Evolutionary conservation across 176 grass and related monocot species (phyloP).

Genomic region (Tuctoria greenei): DNA sequence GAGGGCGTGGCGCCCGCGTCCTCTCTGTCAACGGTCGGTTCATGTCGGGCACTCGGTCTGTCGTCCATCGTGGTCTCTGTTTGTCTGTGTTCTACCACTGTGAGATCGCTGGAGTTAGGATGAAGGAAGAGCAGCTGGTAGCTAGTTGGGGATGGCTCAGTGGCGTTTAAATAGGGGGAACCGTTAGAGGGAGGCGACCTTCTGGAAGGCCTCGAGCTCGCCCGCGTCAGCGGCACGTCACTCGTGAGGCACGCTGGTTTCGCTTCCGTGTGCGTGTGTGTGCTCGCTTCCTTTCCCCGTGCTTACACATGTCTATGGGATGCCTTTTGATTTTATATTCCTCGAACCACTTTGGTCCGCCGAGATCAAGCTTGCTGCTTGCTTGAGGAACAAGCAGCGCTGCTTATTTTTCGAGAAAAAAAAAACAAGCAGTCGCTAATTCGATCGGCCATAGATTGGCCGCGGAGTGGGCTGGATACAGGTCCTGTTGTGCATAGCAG

Average conservation of each 20-base stretch:
- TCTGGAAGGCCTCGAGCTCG: conserved; percentile 17
- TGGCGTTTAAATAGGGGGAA: conserved; percentile 37
- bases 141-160: not conserved
- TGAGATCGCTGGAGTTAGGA: not conserved
- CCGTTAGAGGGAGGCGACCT: not conserved
- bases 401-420: too few relatives aligned
- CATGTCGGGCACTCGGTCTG: not conserved
- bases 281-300: not conserved
- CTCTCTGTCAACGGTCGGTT: not conserved
- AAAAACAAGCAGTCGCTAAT: conserved; percentile 32
- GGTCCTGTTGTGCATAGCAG: too few relatives aligned
- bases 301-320: not conserved
- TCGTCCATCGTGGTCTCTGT: conserved; percentile 15
- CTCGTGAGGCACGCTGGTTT: conserved; percentile 24
- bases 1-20: not conserved
- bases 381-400: conserved; percentile 42
- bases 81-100: too few relatives aligned
- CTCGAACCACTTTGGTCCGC: not conserved
- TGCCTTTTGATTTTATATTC: not conserved
- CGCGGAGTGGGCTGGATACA: not conserved
- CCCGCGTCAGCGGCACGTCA: conserved; percentile 31
- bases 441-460: conserved; percentile 8
- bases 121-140: not conserved
- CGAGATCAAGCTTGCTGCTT: not conserved
- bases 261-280: not conserved